Evolutionary conservation across 176 grass and related monocot genomes (phyloP), one percentile per base, ranked within the genome.

Genomic region (Stipa capillata): DNA sequence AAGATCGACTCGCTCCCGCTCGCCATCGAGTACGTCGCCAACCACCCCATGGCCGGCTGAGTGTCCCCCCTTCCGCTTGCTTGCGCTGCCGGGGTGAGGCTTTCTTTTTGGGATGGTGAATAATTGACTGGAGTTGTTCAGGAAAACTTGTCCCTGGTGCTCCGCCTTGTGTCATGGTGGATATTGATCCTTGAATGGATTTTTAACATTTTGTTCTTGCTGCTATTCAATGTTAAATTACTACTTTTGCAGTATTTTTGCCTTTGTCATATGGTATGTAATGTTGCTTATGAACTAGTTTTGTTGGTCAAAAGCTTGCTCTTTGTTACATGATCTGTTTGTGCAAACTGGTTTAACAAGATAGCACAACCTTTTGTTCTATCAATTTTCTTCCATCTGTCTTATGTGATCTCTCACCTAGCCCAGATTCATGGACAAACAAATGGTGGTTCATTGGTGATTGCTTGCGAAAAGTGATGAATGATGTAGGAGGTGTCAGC

Each of bases 21-120:
- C n/a, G 92, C 92, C 32, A 86, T 94, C 43, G 86, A 94, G 79
- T 91, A 94, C 77, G 78, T 91, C 36, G 86, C 88, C 11, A 88
- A 88, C 54, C 92, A 94, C 68, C 92, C 88, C 66, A 91, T 94
- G 88, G 83, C 92, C 49, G 41, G 17, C 55, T 94, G 80, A 91
- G 36, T 11, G 29, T 44, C 7, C 8, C 0, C 44, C 15, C 47
- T 63, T 24, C 34, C 21, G 69, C 20, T 31, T 47, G 66, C 25
- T 15, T 7, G 16, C n/a, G 6, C 7, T 4, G 28, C 28, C n/a
- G n/a, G 67, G 76, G 61, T 60, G 81, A 84, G 58, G 50, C 15
- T 45, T 77, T 79, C 59, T 66, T 36, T 88, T 80, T 69, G 41
- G 20, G 31, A 39, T 33, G 51, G 55, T 63, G 44, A 89, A 89